Evolutionary conservation across 192 early-diverging fungal genomes (phyloP).

Genomic region (Haplosporangium gracile): DNA sequence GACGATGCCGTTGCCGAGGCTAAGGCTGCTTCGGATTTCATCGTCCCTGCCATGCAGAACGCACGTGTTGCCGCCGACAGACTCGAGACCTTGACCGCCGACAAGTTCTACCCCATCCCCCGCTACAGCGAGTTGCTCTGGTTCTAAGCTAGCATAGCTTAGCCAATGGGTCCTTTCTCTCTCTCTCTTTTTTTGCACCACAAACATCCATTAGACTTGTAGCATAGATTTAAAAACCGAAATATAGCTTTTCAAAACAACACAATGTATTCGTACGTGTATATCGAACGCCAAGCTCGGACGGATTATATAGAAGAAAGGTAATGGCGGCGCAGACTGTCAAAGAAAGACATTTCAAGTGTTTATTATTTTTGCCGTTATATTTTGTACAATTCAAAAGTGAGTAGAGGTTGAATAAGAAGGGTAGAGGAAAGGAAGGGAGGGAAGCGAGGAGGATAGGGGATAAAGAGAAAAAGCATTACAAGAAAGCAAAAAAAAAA

Average conservation of each 20-base stretch:
- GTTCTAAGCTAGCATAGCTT: conserved; percentile 26
- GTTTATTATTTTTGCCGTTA: too few species aligned
- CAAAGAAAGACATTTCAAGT: too few species aligned
- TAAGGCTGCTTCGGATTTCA: conserved; percentile 66
- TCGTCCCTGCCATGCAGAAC: conserved; percentile 81
- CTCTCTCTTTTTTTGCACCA: background rate
- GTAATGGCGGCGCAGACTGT: too few species aligned
- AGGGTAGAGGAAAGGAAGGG: background rate
- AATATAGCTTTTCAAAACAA: too few species aligned
- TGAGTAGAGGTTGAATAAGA: too few species aligned
- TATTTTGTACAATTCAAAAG: too few species aligned
- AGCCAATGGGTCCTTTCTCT: background rate
- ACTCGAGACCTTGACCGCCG: conserved; percentile 85
- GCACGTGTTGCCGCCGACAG: conserved; percentile 77
- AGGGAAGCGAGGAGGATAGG: background rate
- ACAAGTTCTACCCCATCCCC: conserved; percentile 97
- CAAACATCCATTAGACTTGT: background rate
- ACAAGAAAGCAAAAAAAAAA: background rate
- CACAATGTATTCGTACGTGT: too few species aligned
- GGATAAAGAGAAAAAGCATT: background rate
- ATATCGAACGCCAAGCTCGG: too few species aligned
- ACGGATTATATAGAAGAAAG: too few species aligned
- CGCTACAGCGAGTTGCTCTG: conserved; percentile 94
- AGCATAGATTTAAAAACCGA: background rate
- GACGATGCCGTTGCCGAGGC: conserved; percentile 76